These are phyloP conservation scores for Naganishia friedmannii DNA, from an alignment of 768 basidiomycete species.

Conservation along the genomic window DNA sequence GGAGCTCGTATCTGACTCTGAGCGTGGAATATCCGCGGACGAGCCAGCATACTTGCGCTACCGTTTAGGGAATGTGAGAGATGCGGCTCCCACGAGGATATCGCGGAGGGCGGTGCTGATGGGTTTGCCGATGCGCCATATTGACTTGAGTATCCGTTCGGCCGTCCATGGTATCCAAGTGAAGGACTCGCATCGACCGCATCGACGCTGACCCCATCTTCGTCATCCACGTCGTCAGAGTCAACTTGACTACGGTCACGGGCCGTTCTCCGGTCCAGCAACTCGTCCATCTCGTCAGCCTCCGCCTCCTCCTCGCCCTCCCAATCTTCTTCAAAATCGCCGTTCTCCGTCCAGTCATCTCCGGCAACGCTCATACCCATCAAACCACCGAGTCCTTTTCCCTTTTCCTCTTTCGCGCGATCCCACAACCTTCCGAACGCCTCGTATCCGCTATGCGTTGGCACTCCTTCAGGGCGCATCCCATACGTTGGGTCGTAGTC, in stretches of 20 bases:
- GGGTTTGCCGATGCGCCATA: conserved; percentile 60
- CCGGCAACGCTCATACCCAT: conserved; percentile 47
- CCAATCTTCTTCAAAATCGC: conserved; percentile 57
- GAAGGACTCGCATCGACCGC: conserved; percentile 44
- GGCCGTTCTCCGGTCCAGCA: background rate
- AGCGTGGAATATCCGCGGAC: conserved; percentile 79
- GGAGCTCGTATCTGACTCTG: conserved; percentile 70
- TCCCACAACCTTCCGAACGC: conserved; percentile 70
- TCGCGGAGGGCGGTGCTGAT: conserved; percentile 71
- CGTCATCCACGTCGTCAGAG: conserved; percentile 52
- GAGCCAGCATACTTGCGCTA: conserved; percentile 76
- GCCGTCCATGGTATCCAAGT: background rate
- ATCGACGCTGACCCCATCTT: conserved; percentile 38
- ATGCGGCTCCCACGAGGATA: background rate
- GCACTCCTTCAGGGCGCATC: conserved; percentile 83
- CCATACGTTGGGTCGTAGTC: conserved; percentile 96
- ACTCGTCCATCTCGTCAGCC: conserved; percentile 31
- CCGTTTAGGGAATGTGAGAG: background rate
- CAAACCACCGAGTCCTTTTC: conserved; percentile 54
- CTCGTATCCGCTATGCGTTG: conserved; percentile 75
- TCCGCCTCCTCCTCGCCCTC: conserved; percentile 16
- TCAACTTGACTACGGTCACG: conserved; percentile 24
- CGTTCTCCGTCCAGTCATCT: conserved; percentile 40
- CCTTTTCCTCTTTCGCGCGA: conserved; percentile 44
- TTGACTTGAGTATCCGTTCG: background rate